Percentiles rank a stretch among this genome's conserved stretches.
phyloP scores from a whole-genome alignment of 805 yeast species.

The Yarrowia keelungensis region DNA sequence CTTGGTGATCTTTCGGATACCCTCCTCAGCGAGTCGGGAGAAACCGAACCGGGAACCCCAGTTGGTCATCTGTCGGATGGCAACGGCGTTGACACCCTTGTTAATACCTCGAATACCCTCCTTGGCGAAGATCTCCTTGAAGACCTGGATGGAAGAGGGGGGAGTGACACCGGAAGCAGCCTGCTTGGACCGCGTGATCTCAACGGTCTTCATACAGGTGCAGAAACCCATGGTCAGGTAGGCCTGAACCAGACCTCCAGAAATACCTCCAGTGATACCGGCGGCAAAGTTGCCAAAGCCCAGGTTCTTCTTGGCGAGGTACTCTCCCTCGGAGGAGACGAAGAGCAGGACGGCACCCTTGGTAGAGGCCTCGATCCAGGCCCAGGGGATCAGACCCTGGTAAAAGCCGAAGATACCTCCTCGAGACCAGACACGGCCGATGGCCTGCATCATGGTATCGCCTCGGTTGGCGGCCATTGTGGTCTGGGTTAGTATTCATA shows the following conservation, averaged over 20 bases:
- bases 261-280: constrained; percentile 95
- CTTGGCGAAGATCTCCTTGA: constrained; percentile 77
- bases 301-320: constrained; percentile 61
- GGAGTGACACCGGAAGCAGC: constrained; percentile 69
- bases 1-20: constrained; percentile 69
- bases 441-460: constrained; percentile 69
- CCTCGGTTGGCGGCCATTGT: constrained; percentile 97
- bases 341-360: constrained; percentile 96
- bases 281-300: constrained; percentile 74
- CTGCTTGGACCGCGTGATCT: constrained; percentile 89
- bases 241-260: constrained; percentile 97
- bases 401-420: constrained; percentile 94
- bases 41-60: constrained; percentile 99
- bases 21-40: constrained; percentile 88
- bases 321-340: constrained; percentile 92
- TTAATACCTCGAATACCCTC: constrained; percentile 96
- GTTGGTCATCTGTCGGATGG: constrained; percentile 98
- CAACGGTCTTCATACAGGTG: constrained; percentile 99
- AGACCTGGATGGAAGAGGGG: constrained; percentile 82
- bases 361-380: constrained; percentile 99
- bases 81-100: constrained; percentile 98
- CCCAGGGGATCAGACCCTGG: constrained; percentile 99
- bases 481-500: constrained; percentile 57
- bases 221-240: constrained; percentile 96
- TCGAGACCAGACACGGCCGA: constrained; percentile 83